These are phyloP conservation scores for Teratosphaeria pseudoeucalypti DNA, from an alignment of 2,329 filamentous ascomycete species.

Conservation along the genomic window DNA sequence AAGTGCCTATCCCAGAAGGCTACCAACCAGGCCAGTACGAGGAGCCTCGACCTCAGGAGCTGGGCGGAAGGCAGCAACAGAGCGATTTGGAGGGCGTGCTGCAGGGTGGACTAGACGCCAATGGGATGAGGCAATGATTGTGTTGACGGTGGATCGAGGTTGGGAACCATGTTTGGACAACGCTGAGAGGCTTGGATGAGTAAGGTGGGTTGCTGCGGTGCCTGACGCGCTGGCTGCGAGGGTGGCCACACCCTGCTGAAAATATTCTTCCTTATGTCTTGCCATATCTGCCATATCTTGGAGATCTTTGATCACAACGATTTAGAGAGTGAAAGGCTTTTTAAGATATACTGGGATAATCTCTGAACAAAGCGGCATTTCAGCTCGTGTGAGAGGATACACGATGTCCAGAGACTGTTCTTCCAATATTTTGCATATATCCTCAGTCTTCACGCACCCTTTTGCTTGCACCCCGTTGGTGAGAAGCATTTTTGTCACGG, in stretches of 20 bases:
- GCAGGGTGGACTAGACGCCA: conserved; percentile 32
- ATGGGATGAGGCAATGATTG: conserved; percentile 9
- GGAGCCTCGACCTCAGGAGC: conserved; percentile 50
- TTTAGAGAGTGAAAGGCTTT: neutral
- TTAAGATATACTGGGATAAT: neutral
- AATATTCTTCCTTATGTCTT: neutral
- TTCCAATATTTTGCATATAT: neutral
- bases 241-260: neutral
- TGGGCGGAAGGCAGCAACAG: conserved; percentile 41
- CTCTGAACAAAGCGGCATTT: neutral
- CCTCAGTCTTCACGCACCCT: neutral
- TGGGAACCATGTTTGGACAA: neutral
- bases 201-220: neutral
- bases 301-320: neutral
- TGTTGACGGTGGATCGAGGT: neutral
- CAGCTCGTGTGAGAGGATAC: neutral
- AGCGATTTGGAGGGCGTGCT: conserved; percentile 75
- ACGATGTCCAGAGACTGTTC: neutral
- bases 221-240: neutral
- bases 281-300: neutral
- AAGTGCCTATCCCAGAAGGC: conserved; percentile 53
- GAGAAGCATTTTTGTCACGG: neutral
- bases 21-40: conserved; percentile 49
- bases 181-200: neutral
- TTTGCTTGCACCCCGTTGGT: neutral